Percentiles rank a stretch among this genome's conserved stretches.
Evolutionary conservation across 2,329 filamentous ascomycete genomes (phyloP).

Genomic region (Exophiala oligosperma): DNA sequence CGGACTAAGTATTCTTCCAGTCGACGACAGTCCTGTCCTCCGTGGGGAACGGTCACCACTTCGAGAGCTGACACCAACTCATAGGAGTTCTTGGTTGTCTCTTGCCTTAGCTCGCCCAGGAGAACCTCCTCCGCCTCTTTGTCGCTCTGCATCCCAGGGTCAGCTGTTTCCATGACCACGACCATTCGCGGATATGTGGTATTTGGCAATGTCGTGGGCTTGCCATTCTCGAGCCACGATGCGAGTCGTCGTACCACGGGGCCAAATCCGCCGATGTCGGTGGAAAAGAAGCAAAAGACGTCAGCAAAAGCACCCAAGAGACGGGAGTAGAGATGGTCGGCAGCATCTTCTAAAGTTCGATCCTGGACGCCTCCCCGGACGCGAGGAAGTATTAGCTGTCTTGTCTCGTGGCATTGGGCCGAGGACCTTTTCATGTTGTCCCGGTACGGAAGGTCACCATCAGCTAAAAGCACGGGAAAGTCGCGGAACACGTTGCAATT

Average conservation of each 20-base stretch:
- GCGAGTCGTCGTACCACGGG: constrained; percentile 27
- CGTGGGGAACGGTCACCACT: constrained; percentile 27
- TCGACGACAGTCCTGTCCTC: constrained; percentile 18
- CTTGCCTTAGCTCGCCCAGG: constrained; percentile 28
- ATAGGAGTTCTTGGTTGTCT: constrained; percentile 25
- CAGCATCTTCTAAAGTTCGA: background rate
- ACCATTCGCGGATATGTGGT: constrained; percentile 25
- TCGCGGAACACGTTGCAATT: constrained; percentile 21
- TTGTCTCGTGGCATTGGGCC: constrained; percentile 22
- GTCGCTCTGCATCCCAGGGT: constrained; percentile 17
- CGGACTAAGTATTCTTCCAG: constrained; percentile 30
- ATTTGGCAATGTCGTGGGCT: background rate
- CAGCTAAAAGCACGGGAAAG: constrained; percentile 25
- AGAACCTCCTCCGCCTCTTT: constrained; percentile 29
- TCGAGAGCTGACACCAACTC: constrained; percentile 27
- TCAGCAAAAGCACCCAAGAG: constrained; percentile 30
- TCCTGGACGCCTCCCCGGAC: background rate
- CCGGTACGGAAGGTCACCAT: constrained; percentile 21
- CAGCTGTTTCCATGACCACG: constrained; percentile 29
- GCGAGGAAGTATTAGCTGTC: constrained; percentile 12
- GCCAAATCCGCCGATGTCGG: constrained; percentile 30
- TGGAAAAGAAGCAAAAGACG: constrained; percentile 33
- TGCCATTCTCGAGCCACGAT: constrained; percentile 23
- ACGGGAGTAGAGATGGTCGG: constrained; percentile 24
- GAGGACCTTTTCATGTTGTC: constrained; percentile 11